phyloP scores from a whole-genome alignment of 2,329 filamentous ascomycete genomes.

The Graphilbum sp. region DNA sequence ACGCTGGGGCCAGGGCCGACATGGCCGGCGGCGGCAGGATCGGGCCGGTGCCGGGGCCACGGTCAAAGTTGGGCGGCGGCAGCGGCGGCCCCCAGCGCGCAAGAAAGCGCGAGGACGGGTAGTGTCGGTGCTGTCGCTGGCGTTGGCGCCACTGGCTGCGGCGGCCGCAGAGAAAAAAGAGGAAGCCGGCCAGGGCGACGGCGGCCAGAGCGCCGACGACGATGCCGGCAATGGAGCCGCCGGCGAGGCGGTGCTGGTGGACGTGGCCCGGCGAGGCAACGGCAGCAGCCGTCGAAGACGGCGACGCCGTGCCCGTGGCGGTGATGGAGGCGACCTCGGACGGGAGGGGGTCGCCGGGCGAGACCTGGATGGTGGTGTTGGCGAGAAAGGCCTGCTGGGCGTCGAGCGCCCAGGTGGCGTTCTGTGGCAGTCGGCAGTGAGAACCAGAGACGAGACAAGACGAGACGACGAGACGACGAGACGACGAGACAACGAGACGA shows the following conservation, averaged over 20 bases:
- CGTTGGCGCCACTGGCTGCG: conserved; percentile 12
- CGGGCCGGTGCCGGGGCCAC: no score
- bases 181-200: conserved; percentile 22
- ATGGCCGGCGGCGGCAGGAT: not conserved
- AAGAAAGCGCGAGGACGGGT: no score
- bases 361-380: conserved; percentile 33
- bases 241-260: conserved; percentile 3
- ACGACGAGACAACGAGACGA: not conserved
- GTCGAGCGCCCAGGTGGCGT: conserved; percentile 29
- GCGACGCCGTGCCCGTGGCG: conserved; percentile 3
- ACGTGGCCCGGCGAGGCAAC: conserved; percentile 1
- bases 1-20: no score
- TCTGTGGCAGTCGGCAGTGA: conserved; percentile 13
- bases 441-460: not conserved
- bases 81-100: no score
- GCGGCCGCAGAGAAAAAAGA: conserved; percentile 31
- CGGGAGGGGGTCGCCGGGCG: conserved; percentile 38
- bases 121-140: not conserved
- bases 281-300: not conserved
- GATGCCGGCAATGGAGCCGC: conserved; percentile 43
- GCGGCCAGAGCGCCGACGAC: conserved; percentile 32
- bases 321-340: conserved; percentile 19
- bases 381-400: conserved; percentile 29
- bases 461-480: not conserved
- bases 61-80: no score